These are phyloP conservation scores for Helenozyma baotianmanensis DNA, from an alignment of 805 yeast genomes.

Conservation along the genomic window DNA sequence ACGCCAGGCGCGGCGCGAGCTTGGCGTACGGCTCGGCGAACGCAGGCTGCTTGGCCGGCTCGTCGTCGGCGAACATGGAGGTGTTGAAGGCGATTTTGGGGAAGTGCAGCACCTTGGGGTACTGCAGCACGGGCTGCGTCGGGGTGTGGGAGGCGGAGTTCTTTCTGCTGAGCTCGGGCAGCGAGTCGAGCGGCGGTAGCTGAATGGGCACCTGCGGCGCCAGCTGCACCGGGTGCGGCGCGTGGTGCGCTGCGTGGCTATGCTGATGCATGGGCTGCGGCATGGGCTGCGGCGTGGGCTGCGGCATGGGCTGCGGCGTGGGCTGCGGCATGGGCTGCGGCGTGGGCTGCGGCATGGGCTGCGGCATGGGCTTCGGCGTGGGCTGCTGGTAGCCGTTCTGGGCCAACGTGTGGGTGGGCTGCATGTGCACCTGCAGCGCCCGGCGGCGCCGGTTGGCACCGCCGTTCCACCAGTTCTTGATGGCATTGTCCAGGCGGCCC, in stretches of 20 bases:
- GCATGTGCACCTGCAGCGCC: slow-evolving; percentile 21
- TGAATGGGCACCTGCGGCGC: slow-evolving; percentile 12
- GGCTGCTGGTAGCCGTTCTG: background rate
- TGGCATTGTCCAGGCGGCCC: slow-evolving; percentile 87
- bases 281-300: background rate
- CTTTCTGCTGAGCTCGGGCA: background rate
- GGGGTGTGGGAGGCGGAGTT: background rate
- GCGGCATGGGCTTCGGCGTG: background rate
- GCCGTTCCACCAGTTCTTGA: slow-evolving; percentile 96
- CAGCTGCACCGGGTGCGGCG: too few species aligned
- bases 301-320: background rate
- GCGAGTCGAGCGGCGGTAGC: slow-evolving; percentile 1
- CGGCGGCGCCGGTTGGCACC: slow-evolving; percentile 82
- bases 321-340: background rate
- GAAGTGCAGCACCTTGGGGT: slow-evolving; percentile 5
- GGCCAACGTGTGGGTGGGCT: background rate
- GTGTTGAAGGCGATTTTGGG: slow-evolving; percentile 40
- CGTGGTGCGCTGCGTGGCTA: too few species aligned
- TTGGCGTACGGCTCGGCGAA: background rate
- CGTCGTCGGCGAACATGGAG: slow-evolving; percentile 28
- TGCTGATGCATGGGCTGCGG: too few species aligned
- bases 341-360: slow-evolving; percentile 1
- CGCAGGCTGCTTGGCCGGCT: background rate
- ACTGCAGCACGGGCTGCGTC: background rate
- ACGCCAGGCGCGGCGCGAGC: slow-evolving; percentile 2